Base-by-base conservation (phyloP, 202 grass and related monocot genomes). In the Brachypodium distachyon region DNA sequence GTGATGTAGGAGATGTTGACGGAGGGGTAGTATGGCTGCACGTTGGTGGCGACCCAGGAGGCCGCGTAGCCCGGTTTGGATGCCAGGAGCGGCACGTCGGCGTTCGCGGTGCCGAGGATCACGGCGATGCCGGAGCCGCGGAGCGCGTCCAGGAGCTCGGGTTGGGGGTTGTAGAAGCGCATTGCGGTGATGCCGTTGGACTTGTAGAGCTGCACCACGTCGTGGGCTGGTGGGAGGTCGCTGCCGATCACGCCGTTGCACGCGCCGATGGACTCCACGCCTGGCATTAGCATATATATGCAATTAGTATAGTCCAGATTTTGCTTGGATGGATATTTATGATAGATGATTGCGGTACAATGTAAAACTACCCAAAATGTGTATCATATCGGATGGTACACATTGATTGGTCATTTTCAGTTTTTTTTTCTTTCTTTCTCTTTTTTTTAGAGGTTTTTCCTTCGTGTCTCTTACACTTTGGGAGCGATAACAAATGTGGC, bases 201-300 rank as follows among this genome's bases (percentile, higher is more conserved):
- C 18, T 43, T 12, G 85, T 86, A 91, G 18, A 95, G 77, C 26
- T 80, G 54, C 11, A 95, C 85, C 1, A 89, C 92, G 7, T 86
- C 72, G 7, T 41, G 27, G 3, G 83, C 26, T 1, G 74, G 13
- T 0, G 92, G 92, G 3, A 95, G 73, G 85, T 77, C 58, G 85
- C 72, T 8, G 18, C 83, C 72, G 18, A 18, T 28, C 76, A 60
- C 82, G 22, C 91, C 88, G 53, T 94, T 82, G 63, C 91, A 88
- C 12, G 79, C 88, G 6, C 91, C 91, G 6, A 91, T 75, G 33
- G 88, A 81, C 2, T 78, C 33, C 3, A 65, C 82, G 41, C 36
- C 61, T 65, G 61, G n/a, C n/a, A n/a, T n/a, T n/a, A n/a, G n/a
- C n/a, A n/a, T n/a, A n/a, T n/a, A n/a, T n/a, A n/a, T n/a, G n/a